These are phyloP conservation scores for Begonia loranthoides DNA, from an alignment of 306 rosid genomes.

Conservation along the genomic window DNA sequence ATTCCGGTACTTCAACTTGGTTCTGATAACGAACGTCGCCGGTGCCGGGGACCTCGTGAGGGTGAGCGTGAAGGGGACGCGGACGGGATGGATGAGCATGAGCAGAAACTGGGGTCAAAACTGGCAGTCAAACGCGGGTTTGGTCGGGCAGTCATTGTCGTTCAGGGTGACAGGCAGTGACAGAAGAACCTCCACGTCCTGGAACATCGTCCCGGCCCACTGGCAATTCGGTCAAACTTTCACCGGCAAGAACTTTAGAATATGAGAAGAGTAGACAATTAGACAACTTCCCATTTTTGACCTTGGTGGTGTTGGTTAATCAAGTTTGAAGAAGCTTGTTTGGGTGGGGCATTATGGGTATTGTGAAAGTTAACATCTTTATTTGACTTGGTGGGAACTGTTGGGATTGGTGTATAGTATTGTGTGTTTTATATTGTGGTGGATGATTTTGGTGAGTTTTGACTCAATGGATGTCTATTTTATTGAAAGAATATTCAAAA, in stretches of 20 bases:
- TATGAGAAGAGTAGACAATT: not conserved
- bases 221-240: constrained; percentile 1
- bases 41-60: not conserved
- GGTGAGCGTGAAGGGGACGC: not conserved
- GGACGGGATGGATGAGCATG: not conserved
- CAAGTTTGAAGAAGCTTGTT: no score
- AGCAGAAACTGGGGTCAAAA: constrained; percentile 1
- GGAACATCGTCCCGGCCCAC: not conserved
- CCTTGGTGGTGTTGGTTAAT: not conserved
- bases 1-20: not conserved
- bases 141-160: not conserved
- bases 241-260: not conserved
- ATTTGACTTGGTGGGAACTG: no score
- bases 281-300: not conserved
- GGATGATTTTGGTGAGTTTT: no score
- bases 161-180: not conserved
- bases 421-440: no score
- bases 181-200: not conserved
- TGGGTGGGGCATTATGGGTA: no score
- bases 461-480: no score
- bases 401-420: no score
- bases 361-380: no score
- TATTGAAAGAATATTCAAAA: no score
- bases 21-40: not conserved
- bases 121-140: constrained; percentile 1